A percentile compares a stretch with the other conserved stretches of the same genome.
phyloP scores from a whole-genome alignment of 768 basidiomycete species.

The Serendipita sp. region DNA sequence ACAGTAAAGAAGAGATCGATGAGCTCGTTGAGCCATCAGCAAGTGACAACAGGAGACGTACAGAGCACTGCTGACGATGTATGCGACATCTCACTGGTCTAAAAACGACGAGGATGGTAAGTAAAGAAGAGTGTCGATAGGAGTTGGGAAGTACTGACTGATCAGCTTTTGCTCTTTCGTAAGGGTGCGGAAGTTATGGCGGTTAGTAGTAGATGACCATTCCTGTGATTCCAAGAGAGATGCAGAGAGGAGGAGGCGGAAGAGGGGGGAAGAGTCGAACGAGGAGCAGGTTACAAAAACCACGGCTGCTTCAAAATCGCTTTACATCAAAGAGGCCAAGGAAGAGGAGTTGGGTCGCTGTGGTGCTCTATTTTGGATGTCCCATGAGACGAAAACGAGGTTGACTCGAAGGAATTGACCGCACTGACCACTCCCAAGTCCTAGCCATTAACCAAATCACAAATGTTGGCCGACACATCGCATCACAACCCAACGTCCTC shows the following conservation, averaged over 20 bases:
- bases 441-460: too few species aligned
- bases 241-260: background rate
- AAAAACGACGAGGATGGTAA: background rate
- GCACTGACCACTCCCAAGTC: too few species aligned
- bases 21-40: background rate
- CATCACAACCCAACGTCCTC: too few species aligned
- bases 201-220: background rate
- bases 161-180: background rate
- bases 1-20: constrained; percentile 19
- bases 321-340: background rate
- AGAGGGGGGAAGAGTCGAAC: background rate
- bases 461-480: too few species aligned
- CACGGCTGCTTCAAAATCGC: background rate
- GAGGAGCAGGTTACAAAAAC: too few species aligned
- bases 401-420: too few species aligned
- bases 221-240: background rate
- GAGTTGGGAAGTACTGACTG: background rate
- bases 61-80: constrained; percentile 48
- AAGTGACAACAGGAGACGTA: background rate
- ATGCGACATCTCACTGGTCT: constrained; percentile 38
- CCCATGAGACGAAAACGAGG: too few species aligned
- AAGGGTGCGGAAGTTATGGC: background rate
- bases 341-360: background rate
- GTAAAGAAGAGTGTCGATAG: background rate
- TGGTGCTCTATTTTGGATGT: too few species aligned